Evolutionary conservation across 2,329 filamentous ascomycete genomes (phyloP), one percentile per base, ranked within the genome.

Genomic region (Clonostachys chloroleuca): DNA sequence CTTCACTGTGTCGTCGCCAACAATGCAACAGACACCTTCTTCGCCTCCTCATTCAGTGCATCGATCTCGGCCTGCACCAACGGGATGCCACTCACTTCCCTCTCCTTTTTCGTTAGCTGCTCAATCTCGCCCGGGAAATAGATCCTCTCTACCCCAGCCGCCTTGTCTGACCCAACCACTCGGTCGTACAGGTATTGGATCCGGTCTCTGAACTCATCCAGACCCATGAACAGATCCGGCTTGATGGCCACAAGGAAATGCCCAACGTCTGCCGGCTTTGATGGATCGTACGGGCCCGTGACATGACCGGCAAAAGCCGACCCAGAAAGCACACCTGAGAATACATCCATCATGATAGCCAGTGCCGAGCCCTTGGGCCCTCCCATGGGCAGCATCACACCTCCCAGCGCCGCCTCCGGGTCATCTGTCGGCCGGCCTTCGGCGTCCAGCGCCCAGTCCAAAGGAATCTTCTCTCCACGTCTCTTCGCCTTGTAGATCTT

Each of bases 321-420:
- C 0, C 88, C 89, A 0, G 86, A 89, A 1, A 94, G 58, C 0
- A 88, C 84, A 0, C 88, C 89, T 0, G 87, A 91, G 59, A 94
- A 92, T 3, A 95, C 86, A 59, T 94, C 88, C 89, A 94, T 94
- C 86, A 91, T 92, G 47, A 94, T 80, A 1, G 86, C 72, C 39
- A 94, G 63, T 0, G 79, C 89, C 3, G 84, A 88, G 0, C 89
- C 89, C 63, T 94, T 94, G 0, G 89, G 87, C 0, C 89, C 89
- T 3, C 88, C 88, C 86, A 94, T 91, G 0, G 89, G 88, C 17
- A 92, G 67, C 89, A 94, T 92, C 5, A 92, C 86, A 2, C 88
- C 88, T 34, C 81, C 79, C 10, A 94, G 67, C 0, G 89, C 89
- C 17, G 74, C 75, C 2, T 74, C 78, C 0, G 89, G 87, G 55